These are phyloP conservation scores for Nicotiana sylvestris DNA, from an alignment of 257 asterid species.

Conservation along the genomic window DNA sequence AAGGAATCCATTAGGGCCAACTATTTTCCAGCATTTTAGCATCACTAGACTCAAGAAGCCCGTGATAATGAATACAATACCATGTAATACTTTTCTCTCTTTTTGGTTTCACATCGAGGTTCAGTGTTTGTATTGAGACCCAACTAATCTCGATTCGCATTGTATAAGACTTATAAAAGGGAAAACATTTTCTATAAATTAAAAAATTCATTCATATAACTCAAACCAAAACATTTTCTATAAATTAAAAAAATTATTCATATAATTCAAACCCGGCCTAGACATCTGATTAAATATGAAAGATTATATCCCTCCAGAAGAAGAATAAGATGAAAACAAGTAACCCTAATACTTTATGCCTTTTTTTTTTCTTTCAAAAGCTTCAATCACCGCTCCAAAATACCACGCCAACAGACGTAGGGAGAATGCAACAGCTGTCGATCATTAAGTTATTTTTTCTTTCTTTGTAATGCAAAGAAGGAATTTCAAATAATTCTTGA, in stretches of 20 bases:
- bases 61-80: conserved; percentile 35
- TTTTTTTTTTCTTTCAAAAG: not conserved
- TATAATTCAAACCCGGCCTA: too few species aligned
- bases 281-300: too few species aligned
- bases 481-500: not conserved
- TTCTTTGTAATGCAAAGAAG: not conserved
- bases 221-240: too few species aligned
- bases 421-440: conserved; percentile 14
- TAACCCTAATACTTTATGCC: not conserved
- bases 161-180: too few species aligned
- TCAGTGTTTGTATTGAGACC: accelerated
- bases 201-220: too few species aligned
- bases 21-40: not conserved
- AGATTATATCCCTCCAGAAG: not conserved
- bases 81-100: not conserved
- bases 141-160: too few species aligned
- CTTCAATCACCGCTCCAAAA: not conserved
- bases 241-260: too few species aligned
- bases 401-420: conserved; percentile 21
- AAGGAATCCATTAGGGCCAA: not conserved
- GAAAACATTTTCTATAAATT: too few species aligned
- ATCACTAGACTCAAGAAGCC: conserved; percentile 41
- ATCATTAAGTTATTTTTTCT: not conserved
- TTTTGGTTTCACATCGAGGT: too few species aligned
- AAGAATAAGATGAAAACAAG: not conserved